phyloP scores from a whole-genome alignment of 768 basidiomycete genomes.

The Trametes gibbosa region DNA sequence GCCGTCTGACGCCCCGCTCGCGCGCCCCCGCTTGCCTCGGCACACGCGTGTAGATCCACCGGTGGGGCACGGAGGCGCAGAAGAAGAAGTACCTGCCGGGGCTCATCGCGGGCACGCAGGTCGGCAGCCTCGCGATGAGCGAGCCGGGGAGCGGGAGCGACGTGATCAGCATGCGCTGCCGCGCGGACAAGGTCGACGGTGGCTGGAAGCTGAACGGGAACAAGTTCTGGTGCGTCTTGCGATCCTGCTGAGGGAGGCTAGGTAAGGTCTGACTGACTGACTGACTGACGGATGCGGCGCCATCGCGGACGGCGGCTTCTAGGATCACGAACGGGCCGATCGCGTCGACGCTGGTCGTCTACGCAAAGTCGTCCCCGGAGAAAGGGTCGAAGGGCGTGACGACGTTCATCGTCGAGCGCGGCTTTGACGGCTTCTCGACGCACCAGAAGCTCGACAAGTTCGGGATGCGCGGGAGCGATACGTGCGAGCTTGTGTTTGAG shows the following conservation, averaged over 20 bases:
- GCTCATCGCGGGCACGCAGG: constrained; percentile 74
- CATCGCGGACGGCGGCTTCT: no score
- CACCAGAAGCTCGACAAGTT: constrained; percentile 93
- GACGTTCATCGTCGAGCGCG: constrained; percentile 85
- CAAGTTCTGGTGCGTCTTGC: constrained; percentile 75
- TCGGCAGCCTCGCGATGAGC: constrained; percentile 93
- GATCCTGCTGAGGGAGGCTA: no score
- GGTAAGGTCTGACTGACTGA: not conserved
- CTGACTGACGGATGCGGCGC: not conserved
- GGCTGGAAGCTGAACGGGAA: constrained; percentile 84
- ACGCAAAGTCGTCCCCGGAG: constrained; percentile 82
- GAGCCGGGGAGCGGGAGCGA: constrained; percentile 91
- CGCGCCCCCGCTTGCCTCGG: no score
- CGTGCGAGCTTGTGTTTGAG: constrained; percentile 91
- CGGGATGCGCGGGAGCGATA: constrained; percentile 95
- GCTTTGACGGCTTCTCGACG: constrained; percentile 81
- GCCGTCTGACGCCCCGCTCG: not conserved
- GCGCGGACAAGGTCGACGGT: constrained; percentile 72
- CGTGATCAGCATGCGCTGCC: constrained; percentile 90
- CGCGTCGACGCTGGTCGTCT: constrained; percentile 89
- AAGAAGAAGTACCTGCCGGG: constrained; percentile 82
- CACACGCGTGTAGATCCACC: constrained; percentile 50
- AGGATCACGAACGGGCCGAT: constrained; percentile 96
- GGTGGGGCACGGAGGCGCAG: constrained; percentile 81
- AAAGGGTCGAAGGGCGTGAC: constrained; percentile 87